Conservation (phyloP, 169 alveolate genomes). For the Cryptosporidium canis region DNA sequence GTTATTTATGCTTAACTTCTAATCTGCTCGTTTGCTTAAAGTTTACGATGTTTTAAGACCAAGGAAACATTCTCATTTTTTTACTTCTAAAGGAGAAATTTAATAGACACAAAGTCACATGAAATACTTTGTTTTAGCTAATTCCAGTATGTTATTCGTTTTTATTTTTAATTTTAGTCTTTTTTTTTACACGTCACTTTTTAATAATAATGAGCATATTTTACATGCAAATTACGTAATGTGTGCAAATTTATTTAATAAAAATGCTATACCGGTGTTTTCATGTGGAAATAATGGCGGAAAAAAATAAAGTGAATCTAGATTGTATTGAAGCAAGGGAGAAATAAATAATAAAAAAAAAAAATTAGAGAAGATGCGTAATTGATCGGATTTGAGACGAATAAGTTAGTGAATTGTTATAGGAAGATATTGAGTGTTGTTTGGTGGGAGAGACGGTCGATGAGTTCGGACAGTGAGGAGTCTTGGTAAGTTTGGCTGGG, state of each 20-base stretch:
- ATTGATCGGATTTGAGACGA: background rate
- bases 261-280: constrained; percentile 8
- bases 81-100: too few relatives aligned
- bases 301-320: background rate
- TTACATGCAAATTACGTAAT: background rate
- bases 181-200: background rate
- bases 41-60: too few relatives aligned
- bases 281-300: constrained; percentile 1
- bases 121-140: too few relatives aligned
- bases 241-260: background rate
- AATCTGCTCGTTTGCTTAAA: too few relatives aligned
- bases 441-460: background rate
- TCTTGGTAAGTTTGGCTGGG: constrained; percentile 50
- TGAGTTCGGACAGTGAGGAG: constrained; percentile 48
- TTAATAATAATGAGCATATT: too few relatives aligned
- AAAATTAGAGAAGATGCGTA: background rate
- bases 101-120: too few relatives aligned
- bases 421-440: background rate
- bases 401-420: background rate
- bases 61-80: too few relatives aligned
- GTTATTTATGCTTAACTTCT: too few relatives aligned
- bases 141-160: too few relatives aligned
- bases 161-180: background rate
- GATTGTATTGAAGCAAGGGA: background rate
- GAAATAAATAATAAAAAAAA: too few relatives aligned